These are phyloP conservation scores for Yarrowia hollandica DNA, from an alignment of 805 yeast species.

Conservation along the genomic window DNA sequence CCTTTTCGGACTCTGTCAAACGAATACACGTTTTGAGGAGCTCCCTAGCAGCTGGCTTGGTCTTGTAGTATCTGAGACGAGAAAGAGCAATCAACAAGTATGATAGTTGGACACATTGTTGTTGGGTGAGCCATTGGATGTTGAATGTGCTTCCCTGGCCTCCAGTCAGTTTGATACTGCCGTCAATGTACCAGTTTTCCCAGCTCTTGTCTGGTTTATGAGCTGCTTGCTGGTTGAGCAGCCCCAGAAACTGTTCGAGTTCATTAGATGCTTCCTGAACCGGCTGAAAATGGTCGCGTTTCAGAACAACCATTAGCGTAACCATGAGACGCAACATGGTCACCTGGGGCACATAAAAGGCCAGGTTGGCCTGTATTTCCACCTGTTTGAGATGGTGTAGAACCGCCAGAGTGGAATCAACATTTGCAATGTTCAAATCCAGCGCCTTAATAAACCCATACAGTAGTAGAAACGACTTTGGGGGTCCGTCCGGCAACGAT, in stretches of 20 bases:
- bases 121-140: constrained; percentile 21
- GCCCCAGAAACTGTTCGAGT: background rate
- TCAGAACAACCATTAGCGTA: background rate
- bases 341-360: constrained; percentile 15
- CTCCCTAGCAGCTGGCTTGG: background rate
- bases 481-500: constrained; percentile 6
- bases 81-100: background rate
- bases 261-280: background rate
- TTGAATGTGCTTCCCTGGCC: constrained; percentile 10
- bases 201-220: constrained; percentile 21
- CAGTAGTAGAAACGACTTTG: constrained; percentile 14
- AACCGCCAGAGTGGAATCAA: background rate
- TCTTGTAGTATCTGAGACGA: background rate
- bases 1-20: background rate
- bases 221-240: constrained; percentile 3
- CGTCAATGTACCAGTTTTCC: constrained; percentile 28
- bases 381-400: background rate
- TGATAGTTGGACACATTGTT: background rate
- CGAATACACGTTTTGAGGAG: constrained; percentile 5
- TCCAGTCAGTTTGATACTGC: constrained; percentile 13
- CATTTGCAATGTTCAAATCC: background rate
- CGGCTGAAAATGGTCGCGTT: background rate
- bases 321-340: constrained; percentile 19
- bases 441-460: constrained; percentile 5
- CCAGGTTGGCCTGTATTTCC: background rate